Evolutionary conservation across 2,329 filamentous ascomycete species (phyloP), one percentile per base, ranked within the genome.

Genomic region (Grosmannia clavigera): DNA sequence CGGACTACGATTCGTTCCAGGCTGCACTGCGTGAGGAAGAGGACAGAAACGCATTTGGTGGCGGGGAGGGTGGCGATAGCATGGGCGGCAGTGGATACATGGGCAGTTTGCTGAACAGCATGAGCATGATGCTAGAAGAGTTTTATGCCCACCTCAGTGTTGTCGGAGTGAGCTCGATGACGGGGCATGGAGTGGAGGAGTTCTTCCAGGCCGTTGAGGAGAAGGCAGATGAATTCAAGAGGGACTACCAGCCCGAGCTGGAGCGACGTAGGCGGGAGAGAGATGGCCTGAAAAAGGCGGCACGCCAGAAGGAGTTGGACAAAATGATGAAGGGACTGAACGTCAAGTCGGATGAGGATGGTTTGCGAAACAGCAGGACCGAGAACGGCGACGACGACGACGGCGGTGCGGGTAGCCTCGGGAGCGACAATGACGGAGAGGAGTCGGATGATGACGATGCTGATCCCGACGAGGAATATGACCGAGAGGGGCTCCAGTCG

Each of bases 71-170:
- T 11, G 79, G 73, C 27, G 73, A 75, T 19, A 76, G 80, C 51
- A 81, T 81, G 9, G 81, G 83, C 12, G 91, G 91, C 12, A 94
- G 87, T 66, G 94, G 94, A 16, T 99, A 99, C 75, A 97, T 99
- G 94, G 87, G 89, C 59, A 95, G 88, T 65, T 75, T 97, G 60
- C 80, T 99, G 58, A 97, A 96, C 78, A 96, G 90, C 69, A 99
- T 99, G 94, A 96, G 90, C 69, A 77, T 97, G 63, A 90, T 99
- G 81, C 78, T 99, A 40, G 94, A 99, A 68, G 94, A 99, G 71
- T 99, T 99, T 70, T 99, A 99, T 73, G 86, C 90, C 48, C 91
- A 97, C 69, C 77, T 99, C 40, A 95, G 84, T 68, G 89, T 99
- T 10, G 92, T 99, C 0, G 91, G 87, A 0, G 95, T 99, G 14